These are phyloP conservation scores for Aspergillus sclerotioniger DNA, from an alignment of 495 filamentous ascomycete genomes.

Conservation along the genomic window DNA sequence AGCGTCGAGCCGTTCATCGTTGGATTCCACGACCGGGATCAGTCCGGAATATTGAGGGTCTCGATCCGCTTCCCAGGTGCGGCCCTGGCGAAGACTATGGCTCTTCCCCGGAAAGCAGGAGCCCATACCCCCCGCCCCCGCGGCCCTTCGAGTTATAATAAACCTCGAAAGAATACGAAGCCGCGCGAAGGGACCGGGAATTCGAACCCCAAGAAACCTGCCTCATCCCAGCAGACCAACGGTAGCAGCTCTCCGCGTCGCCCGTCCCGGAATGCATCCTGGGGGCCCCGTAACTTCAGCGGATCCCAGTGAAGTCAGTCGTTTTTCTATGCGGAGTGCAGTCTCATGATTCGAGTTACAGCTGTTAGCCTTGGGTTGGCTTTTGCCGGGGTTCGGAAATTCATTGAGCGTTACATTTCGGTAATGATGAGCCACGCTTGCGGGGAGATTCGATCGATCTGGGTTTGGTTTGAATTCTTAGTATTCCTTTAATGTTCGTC, in stretches of 20 bases:
- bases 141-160: constrained; percentile 30
- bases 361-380: constrained; percentile 13
- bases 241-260: constrained; percentile 28
- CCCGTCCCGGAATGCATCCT: constrained; percentile 32
- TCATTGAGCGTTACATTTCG: constrained; percentile 25
- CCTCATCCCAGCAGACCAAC: constrained; percentile 26
- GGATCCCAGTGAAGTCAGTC: constrained; percentile 22
- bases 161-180: constrained; percentile 36
- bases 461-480: constrained; percentile 21
- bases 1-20: constrained; percentile 38
- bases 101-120: constrained; percentile 32
- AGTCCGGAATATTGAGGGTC: constrained; percentile 31
- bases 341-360: constrained; percentile 5
- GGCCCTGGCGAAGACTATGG: constrained; percentile 26
- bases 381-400: constrained; percentile 21
- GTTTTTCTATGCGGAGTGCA: constrained; percentile 5
- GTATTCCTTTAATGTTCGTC: constrained; percentile 23
- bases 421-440: constrained; percentile 29
- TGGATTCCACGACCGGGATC: constrained; percentile 37
- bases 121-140: constrained; percentile 27
- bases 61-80: constrained; percentile 39
- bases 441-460: constrained; percentile 17
- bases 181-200: constrained; percentile 30
- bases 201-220: constrained; percentile 27
- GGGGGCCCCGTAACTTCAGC: constrained; percentile 29